A percentile compares a stretch with the other conserved stretches of the same genome.
phyloP scores from a whole-genome alignment of 139 green algal genomes.

The Chlamydomonas applanata region DNA sequence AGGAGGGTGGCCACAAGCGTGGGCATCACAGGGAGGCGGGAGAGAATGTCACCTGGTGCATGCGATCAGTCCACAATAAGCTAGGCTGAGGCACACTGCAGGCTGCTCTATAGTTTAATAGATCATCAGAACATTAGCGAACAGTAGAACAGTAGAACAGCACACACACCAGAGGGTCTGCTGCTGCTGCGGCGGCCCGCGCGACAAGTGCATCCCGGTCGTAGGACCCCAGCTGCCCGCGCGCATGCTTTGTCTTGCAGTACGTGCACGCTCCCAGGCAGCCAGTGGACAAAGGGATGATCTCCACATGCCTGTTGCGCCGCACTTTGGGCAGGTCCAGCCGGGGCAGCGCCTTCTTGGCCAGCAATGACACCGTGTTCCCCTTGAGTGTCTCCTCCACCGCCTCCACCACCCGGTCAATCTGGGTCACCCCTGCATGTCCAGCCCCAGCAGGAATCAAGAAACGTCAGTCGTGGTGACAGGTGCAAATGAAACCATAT shows the following conservation, averaged over 20 bases:
- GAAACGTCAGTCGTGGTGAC: neutral
- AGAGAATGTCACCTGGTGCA: too few species aligned
- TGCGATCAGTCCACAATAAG: too few species aligned
- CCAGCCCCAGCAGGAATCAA: neutral
- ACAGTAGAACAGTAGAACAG: neutral
- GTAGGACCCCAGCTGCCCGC: slow-evolving; percentile 82
- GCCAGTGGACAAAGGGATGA: slow-evolving; percentile 87
- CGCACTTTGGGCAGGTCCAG: slow-evolving; percentile 90
- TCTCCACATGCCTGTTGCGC: slow-evolving; percentile 73
- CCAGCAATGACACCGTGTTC: slow-evolving; percentile 78
- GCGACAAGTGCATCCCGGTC: slow-evolving; percentile 56
- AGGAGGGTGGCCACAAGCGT: too few species aligned
- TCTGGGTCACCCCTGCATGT: slow-evolving; percentile 68
- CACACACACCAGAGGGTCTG: slow-evolving; percentile 1
- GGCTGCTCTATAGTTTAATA: too few species aligned
- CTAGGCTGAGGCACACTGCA: too few species aligned
- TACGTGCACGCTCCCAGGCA: slow-evolving; percentile 93
- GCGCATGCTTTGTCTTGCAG: slow-evolving; percentile 96
- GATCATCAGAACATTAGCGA: too few species aligned
- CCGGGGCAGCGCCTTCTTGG: slow-evolving; percentile 74
- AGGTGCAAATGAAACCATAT: too few species aligned
- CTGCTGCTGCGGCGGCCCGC: slow-evolving; percentile 28
- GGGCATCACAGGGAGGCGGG: too few species aligned
- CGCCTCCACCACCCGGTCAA: slow-evolving; percentile 89
- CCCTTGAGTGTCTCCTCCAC: slow-evolving; percentile 90